These are phyloP conservation scores for Aspergillus sp. DNA, from an alignment of 2,329 filamentous ascomycete genomes.

Conservation along the genomic window DNA sequence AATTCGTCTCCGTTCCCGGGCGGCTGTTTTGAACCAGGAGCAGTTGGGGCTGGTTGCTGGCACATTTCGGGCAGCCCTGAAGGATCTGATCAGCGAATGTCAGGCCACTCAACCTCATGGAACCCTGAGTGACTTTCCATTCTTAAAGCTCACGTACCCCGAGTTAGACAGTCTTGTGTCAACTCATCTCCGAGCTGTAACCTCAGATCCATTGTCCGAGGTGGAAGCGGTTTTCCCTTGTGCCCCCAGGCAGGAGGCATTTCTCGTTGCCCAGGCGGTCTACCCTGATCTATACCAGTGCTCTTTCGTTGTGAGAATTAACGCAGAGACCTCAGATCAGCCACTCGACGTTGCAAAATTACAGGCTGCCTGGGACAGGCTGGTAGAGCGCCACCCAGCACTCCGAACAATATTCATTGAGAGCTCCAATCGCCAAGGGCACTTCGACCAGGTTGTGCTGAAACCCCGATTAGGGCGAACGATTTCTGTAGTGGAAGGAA, in stretches of 20 bases:
- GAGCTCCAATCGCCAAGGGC: constrained; percentile 30
- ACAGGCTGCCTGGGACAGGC: constrained; percentile 30
- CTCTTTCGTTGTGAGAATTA: constrained; percentile 10
- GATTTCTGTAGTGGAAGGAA: not conserved
- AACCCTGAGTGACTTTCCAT: constrained; percentile 11
- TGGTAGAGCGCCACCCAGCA: constrained; percentile 37
- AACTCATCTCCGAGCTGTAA: not conserved
- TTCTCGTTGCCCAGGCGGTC: constrained; percentile 9
- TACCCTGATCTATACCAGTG: constrained; percentile 15
- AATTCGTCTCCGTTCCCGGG: not conserved
- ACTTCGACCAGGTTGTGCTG: constrained; percentile 22
- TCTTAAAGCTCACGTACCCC: not conserved
- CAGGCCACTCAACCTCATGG: not conserved
- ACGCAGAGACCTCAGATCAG: not conserved
- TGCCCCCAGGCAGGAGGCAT: constrained; percentile 11
- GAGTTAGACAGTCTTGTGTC: constrained; percentile 10
- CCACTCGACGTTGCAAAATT: constrained; percentile 1
- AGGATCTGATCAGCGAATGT: constrained; percentile 3
- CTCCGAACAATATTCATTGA: constrained; percentile 38
- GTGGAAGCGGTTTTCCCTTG: constrained; percentile 7
- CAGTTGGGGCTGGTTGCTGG: constrained; percentile 3
- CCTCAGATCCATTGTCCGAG: not conserved
- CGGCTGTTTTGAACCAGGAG: not conserved
- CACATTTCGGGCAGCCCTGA: not conserved
- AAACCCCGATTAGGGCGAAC: not conserved